A percentile compares a stretch with the other conserved stretches of the same genome.
Conservation (phyloP, 225 moss, liverwort and hornwort genomes). For the Bryoerythrophyllum caledonicum region DNA sequence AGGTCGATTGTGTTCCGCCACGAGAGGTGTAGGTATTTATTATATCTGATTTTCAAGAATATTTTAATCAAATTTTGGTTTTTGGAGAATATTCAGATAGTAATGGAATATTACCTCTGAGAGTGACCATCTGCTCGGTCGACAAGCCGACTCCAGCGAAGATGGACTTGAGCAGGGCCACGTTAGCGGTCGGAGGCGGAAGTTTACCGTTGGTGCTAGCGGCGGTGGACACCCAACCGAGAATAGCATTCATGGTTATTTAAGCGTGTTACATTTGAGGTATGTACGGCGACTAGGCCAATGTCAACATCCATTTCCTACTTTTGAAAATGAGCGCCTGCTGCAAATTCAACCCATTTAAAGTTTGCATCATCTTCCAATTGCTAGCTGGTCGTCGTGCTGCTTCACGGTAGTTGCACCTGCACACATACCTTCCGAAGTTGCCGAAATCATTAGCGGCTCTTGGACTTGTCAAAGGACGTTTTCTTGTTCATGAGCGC, state of each 20-base stretch:
- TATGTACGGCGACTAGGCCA: neutral
- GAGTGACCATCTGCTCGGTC: slow-evolving; percentile 21
- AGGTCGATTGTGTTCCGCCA: no score
- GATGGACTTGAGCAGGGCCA: slow-evolving; percentile 23
- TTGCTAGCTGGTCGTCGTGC: neutral
- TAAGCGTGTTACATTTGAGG: no score
- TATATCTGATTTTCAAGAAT: neutral
- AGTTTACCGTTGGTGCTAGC: neutral
- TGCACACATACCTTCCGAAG: neutral
- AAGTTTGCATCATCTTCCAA: neutral
- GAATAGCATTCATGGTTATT: neutral
- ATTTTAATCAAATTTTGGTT: neutral
- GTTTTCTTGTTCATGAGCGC: no score
- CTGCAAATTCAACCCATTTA: neutral
- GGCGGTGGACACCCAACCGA: slow-evolving; percentile 18
- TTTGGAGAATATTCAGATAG: no score
- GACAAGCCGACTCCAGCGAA: slow-evolving; percentile 15
- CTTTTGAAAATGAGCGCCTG: no score
- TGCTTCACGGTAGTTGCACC: neutral
- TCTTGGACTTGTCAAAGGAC: no score
- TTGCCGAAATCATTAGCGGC: neutral
- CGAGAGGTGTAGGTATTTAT: neutral
- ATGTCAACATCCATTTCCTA: neutral
- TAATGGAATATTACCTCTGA: slow-evolving; percentile 12
- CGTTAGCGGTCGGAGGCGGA: slow-evolving; percentile 8